Evolutionary conservation across 1,139 yeast species (phyloP).

Genomic region (Pichia sp.): DNA sequence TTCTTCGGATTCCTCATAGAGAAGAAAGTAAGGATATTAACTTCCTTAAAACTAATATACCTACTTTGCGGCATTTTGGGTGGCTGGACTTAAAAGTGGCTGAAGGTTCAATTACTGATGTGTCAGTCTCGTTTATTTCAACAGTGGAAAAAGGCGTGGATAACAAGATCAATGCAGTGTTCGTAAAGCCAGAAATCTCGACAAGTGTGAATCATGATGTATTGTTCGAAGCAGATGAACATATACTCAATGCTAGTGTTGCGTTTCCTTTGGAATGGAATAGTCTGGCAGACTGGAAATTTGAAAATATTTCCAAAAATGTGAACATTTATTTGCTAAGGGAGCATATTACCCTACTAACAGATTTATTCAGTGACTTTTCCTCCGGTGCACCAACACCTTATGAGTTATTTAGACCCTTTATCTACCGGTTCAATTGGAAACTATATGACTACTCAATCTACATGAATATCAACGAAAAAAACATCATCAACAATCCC

Average conservation of each 20-base stretch:
- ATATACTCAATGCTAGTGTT: slow-evolving; percentile 51
- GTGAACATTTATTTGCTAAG: slow-evolving; percentile 65
- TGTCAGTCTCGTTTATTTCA: slow-evolving; percentile 51
- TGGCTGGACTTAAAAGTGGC: slow-evolving; percentile 78
- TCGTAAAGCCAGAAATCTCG: slow-evolving; percentile 60
- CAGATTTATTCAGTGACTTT: slow-evolving; percentile 76
- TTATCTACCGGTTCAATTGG: slow-evolving; percentile 62
- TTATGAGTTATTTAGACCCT: slow-evolving; percentile 74
- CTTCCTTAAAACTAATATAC: slow-evolving; percentile 13
- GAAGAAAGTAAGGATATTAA: slow-evolving; percentile 69
- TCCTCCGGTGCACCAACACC: slow-evolving; percentile 67
- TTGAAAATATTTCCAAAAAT: slow-evolving; percentile 49
- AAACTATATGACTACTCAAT: slow-evolving; percentile 50
- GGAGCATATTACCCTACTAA: slow-evolving; percentile 73
- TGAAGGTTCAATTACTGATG: slow-evolving; percentile 47
- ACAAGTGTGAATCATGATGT: slow-evolving; percentile 89
- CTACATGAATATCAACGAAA: slow-evolving; percentile 76
- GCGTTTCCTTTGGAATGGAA: slow-evolving; percentile 82
- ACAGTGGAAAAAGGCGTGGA: slow-evolving; percentile 52
- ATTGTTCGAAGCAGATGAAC: slow-evolving; percentile 61
- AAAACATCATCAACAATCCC: slow-evolving; percentile 84
- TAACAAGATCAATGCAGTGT: slow-evolving; percentile 45
- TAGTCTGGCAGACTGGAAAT: slow-evolving; percentile 65
- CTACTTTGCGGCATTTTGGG: slow-evolving; percentile 61
- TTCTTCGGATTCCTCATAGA: slow-evolving; percentile 76